phyloP scores from a whole-genome alignment of 2,329 filamentous ascomycete species.

The Penicillium olsonii region DNA sequence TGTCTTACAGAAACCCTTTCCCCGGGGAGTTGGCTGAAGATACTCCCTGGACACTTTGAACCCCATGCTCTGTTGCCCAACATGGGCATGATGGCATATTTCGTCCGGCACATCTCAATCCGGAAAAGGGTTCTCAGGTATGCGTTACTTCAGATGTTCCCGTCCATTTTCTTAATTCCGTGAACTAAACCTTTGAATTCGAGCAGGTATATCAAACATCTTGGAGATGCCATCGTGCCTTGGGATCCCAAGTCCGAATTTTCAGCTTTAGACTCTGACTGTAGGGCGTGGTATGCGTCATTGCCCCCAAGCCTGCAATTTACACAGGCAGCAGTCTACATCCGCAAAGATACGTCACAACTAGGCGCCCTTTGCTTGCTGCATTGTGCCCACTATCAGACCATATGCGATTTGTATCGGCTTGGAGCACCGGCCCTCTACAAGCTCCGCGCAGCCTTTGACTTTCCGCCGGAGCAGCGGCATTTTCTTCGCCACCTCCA shows the following conservation, averaged over 20 bases:
- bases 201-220: slow-evolving; percentile 24
- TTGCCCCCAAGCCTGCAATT: slow-evolving; percentile 23
- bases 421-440: slow-evolving; percentile 23
- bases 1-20: slow-evolving; percentile 31
- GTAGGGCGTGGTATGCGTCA: slow-evolving; percentile 23
- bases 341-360: slow-evolving; percentile 22
- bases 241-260: slow-evolving; percentile 23
- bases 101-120: slow-evolving; percentile 23
- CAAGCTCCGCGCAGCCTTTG: slow-evolving; percentile 24
- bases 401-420: slow-evolving; percentile 23
- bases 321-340: slow-evolving; percentile 21
- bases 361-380: slow-evolving; percentile 23
- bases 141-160: neutral
- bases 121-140: slow-evolving; percentile 23
- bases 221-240: slow-evolving; percentile 23
- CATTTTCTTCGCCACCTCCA: slow-evolving; percentile 21
- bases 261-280: slow-evolving; percentile 19
- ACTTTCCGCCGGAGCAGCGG: slow-evolving; percentile 23
- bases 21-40: slow-evolving; percentile 19
- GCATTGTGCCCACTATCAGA: slow-evolving; percentile 24
- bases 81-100: slow-evolving; percentile 26
- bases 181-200: too few species aligned
- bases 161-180: too few species aligned
- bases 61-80: slow-evolving; percentile 13
- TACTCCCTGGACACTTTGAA: slow-evolving; percentile 15